Base-by-base conservation (phyloP, 2,329 filamentous ascomycete species). In the Aspergillus aculeatus region DNA sequence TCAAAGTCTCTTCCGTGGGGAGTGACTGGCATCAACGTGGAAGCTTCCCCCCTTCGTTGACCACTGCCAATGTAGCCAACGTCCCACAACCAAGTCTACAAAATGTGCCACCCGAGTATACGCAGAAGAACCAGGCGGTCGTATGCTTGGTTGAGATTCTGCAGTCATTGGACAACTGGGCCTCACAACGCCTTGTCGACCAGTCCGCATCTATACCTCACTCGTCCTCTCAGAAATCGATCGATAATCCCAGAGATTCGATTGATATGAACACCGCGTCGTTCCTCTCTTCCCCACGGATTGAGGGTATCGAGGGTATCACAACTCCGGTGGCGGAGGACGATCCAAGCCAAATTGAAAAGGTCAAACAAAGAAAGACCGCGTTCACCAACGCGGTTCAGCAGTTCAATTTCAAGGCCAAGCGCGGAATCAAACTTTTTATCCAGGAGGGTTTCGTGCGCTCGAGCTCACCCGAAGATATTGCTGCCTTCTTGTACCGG, bases 391-490 rank as follows among this genome's bases (percentile, higher is more conserved):
- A 96, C 68, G 94, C 90, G 2, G 89, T 97, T 57, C 87, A 89
- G 53, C 89, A 92, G 63, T 99, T 99, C 83, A 99, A 99, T 74
- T 97, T 94, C 81, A 99, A 99, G 75, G 92, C 96, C 0, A 99
- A 99, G 76, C 87, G 90, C 60, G 96, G 95, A 5, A 86, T 99
- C 71, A 96, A 96, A 73, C 78, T 89, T 16, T 78, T 99, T 19
- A 73, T 98, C 12, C 84, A 90, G 26, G 90, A 96, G 64, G 91
- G 92, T 0, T 97, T 99, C 73, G 96, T 99, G 60, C 78, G 84
- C 1, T 94, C 89, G 57, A 86, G 93, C 56, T 84, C 82, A 6
- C 89, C 95, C 0, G 82, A 89, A 59, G 92, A 96, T 65, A 91
- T 99, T 69, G 95, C 93, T 16, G 82, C 77, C 19, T 99, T 99